Base-by-base conservation (phyloP, 352 stramenopile genomes). In the Phytophthora agathidicida region DNA sequence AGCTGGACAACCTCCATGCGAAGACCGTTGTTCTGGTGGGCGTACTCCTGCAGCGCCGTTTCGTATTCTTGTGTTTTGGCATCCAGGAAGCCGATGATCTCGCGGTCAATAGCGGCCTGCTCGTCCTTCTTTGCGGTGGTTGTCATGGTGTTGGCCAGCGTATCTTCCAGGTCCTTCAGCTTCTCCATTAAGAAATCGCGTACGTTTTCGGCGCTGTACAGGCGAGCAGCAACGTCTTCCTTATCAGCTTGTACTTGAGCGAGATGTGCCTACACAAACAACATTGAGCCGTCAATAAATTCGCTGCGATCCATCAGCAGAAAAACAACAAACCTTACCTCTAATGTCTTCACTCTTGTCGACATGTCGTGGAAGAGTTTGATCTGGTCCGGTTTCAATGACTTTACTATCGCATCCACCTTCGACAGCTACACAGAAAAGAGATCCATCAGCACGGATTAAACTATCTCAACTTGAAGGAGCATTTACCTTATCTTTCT, bases 101-200 rank as follows among this genome's bases (percentile, higher is more conserved):
- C 85, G 17, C 81, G 85, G 32, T 94, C 85, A 47, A 93, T 59
- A 14, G 51, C 50, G 5, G 73, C 74, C 37, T 93, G 83, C 31
- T 88, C 83, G 22, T 93, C 80, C 41, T 88, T 87, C 46, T 91
- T 86, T 0, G 62, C 38, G 8, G 61, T 71, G 3, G 42, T 63
- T 22, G 86, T 82, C 68, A 89, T 89, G 42, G 61, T 79, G 4
- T 44, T 68, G 10, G 79, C 57, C 4, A 94, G 53, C 4, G 66
- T 76, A 31, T 92, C 80, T 68, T 94, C 85, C 11, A 88, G 47
- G 9, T 91, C 79, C 39, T 88, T 89, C 14, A 94, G 69, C 35
- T 93, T 94, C 31, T 91, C 81, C 83, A 94, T 93, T 7, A 94
- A 60, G 27, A 94, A 94, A 30, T 91, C 85, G 11, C 85, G 83